Base-by-base conservation (phyloP, 495 filamentous ascomycete genomes). In the Collariella sp. region DNA sequence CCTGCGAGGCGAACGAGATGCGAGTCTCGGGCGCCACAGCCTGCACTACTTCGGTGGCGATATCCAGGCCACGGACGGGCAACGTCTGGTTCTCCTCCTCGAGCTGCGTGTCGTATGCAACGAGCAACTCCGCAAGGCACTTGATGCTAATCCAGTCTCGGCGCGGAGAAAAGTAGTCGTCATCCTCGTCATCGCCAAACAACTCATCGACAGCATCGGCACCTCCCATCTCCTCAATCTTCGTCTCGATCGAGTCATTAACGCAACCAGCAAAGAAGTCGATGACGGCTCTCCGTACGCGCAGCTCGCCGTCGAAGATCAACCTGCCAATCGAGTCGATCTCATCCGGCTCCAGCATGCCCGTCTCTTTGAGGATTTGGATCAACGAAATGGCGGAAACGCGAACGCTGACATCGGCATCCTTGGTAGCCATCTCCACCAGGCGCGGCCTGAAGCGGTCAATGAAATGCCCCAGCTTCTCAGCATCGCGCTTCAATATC, bases 111-210 rank as follows among this genome's bases (percentile, higher is more conserved):
- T 94, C 87, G 56, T 95, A 97, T 5, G 79, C 73, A 15, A 83
- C 76, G n/a, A 98, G 74, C 13, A 86, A 83, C 64, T 95, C 90
- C 1, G 82, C 86, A 5, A 98, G 76, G 53, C 86, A 89, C 70
- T 97, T 98, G 60, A 90, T 83, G 59, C 85, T 88, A 52, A 97
- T 80, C 93, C 93, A 98, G 19, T 83, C 82, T 40, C 81, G 73
- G 61, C 86, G 83, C 0, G 90, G 88, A 0, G 77, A 78, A 20
- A 86, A 83, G 54, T 77, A 86, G 55, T 93, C 84, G 18, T 89
- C 86, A 22, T 85, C 65, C 20, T 86, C 79, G 24, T 91, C 88
- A 22, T 85, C 82, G 5, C 93, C 71, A 13, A 76, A 77, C 29
- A 96, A 84, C 65, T 93, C 83, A 3, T 78, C 71, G 10, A 76